Evolutionary conservation across 306 rosid species (phyloP), one percentile per base, ranked within the genome.

Genomic region (Vachellia collinsii): DNA sequence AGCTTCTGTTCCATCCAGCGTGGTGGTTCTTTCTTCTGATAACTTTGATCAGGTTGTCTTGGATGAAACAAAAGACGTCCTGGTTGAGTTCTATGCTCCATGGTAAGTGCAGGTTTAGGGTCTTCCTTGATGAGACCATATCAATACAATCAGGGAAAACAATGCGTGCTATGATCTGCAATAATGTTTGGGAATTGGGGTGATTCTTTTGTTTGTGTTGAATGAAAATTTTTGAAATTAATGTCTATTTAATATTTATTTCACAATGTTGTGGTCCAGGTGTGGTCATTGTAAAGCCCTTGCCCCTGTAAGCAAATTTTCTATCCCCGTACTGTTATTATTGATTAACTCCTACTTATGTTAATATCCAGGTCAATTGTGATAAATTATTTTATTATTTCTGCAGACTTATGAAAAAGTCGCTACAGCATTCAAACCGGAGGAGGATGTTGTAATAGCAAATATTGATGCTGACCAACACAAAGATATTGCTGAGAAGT

Each of bases 221-320:
- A 75, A 12, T 51, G 61, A 42, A 17, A 17, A 3, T 66, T 42
- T 42, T 69, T 70, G 44, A 47, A 70, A 76, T 46, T 77, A 58
- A 41, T 79, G 37, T 19, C 19, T 36, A 41, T 58, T 51, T 22
- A 44, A 65, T 73, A 23, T 34, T 29, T 70, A 39, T 80, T 37
- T 42, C 68, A 13, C 61, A 34, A 72, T 37, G 54, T 46, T 75
- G 22, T 73, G 42, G 91, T 84, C 50, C 82, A 95, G 99, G 99
- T 95, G 99, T 78, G 94, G 97, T 82, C 99, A 95, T 78, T 95
- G 99, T 92, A 91, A 95, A 86, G 79, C 85, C 77, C 96, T 95
- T 86, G 97, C 98, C 83, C 87, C 94, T 47, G 98, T 95, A 90
- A 89, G 96, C n/a, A 77, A 62, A 8, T 69, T 83, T 42, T 72